Conservation (phyloP, 805 yeast genomes). For the Pichia pseudocactophila region DNA sequence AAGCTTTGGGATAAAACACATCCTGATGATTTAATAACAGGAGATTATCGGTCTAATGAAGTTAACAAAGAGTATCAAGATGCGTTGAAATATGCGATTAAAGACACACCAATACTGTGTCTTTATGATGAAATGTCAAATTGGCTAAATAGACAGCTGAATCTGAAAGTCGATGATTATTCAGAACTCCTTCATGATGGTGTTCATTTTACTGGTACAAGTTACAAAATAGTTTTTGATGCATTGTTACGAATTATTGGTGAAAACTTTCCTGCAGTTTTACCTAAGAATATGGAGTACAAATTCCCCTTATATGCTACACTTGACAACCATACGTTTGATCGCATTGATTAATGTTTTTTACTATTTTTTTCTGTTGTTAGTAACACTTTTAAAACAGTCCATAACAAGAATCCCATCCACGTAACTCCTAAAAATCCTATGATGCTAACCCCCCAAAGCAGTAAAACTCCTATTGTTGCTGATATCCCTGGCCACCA, state of each 20-base stretch:
- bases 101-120: conserved; percentile 31
- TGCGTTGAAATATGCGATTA: conserved; percentile 39
- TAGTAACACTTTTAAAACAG: background rate
- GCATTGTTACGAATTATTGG: conserved; percentile 25
- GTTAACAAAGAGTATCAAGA: conserved; percentile 41
- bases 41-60: conserved; percentile 38
- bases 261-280: conserved; percentile 25
- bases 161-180: conserved; percentile 3
- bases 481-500: conserved; percentile 16
- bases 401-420: conserved; percentile 2
- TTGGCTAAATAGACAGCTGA: conserved; percentile 2
- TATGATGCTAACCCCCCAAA: conserved; percentile 9
- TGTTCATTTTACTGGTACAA: conserved; percentile 33
- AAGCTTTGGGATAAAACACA: conserved; percentile 29
- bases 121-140: conserved; percentile 9
- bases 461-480: conserved; percentile 8
- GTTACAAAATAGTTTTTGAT: conserved; percentile 32
- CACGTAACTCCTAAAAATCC: conserved; percentile 9
- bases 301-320: conserved; percentile 19
- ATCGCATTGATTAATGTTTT: background rate
- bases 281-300: conserved; percentile 14
- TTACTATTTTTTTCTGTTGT: background rate
- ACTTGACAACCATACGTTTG: conserved; percentile 4
- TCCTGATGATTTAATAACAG: conserved; percentile 30
- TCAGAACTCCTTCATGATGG: conserved; percentile 33